Conservation (phyloP, 1,139 yeast species). For the Hemisphaericaspora subhashii region DNA sequence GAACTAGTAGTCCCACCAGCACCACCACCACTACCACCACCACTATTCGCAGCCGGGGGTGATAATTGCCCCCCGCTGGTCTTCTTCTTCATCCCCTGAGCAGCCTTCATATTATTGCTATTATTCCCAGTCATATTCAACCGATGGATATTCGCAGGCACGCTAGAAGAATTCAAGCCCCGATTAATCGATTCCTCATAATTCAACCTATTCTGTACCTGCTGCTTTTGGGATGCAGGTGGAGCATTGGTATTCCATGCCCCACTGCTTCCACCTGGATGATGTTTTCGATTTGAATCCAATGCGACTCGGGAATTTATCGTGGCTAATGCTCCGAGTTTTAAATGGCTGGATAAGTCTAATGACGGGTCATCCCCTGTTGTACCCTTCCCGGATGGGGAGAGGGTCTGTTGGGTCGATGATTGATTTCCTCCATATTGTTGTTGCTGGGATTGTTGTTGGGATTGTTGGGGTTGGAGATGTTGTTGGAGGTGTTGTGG, state of each 20-base stretch:
- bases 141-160: constrained; percentile 22
- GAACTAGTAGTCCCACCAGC: constrained; percentile 20
- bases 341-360: constrained; percentile 45
- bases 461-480: background rate
- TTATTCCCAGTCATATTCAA: constrained; percentile 6
- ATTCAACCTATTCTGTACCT: constrained; percentile 12
- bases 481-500: constrained; percentile 15
- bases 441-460: background rate
- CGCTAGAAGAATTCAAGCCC: constrained; percentile 38
- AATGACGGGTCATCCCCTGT: constrained; percentile 23
- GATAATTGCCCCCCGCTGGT: too few relatives aligned
- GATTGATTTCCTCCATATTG: background rate
- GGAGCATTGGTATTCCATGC: constrained; percentile 6
- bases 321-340: constrained; percentile 63
- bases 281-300: constrained; percentile 50
- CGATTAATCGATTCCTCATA: constrained; percentile 41
- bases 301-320: constrained; percentile 61
- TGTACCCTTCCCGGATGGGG: constrained; percentile 1
- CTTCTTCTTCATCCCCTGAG: too few relatives aligned
- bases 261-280: constrained; percentile 15
- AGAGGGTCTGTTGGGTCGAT: background rate
- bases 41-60: constrained; percentile 10
- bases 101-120: constrained; percentile 10
- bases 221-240: constrained; percentile 12
- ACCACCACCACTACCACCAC: constrained; percentile 9